These are phyloP conservation scores for Camellia japonica DNA, from an alignment of 148 eudicot species.

Conservation along the genomic window DNA sequence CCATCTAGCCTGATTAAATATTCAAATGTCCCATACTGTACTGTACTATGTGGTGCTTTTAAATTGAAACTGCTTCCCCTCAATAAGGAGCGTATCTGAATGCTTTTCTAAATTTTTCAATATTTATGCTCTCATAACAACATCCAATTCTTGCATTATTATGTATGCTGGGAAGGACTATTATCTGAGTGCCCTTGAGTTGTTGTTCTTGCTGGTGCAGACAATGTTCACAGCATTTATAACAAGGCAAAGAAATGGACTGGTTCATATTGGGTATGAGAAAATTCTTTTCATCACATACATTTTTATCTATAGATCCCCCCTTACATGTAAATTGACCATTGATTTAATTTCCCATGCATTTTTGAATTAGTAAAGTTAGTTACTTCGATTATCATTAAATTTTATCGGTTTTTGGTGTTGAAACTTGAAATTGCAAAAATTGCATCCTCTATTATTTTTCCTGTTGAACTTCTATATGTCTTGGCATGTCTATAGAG, in stretches of 20 bases:
- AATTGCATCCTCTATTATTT: too few relatives aligned
- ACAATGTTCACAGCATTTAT: conserved; percentile 75
- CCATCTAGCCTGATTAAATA: not conserved
- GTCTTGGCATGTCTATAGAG: not conserved
- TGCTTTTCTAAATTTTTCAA: not conserved
- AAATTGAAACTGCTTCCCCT: not conserved
- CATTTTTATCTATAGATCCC: not conserved
- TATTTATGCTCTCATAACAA: not conserved
- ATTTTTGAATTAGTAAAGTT: not conserved
- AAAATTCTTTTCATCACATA: not conserved
- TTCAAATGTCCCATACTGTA: not conserved
- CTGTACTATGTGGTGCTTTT: not conserved
- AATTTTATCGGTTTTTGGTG: not conserved
- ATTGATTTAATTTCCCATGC: not conserved
- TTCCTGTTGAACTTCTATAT: not conserved
- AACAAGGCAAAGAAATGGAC: conserved; percentile 64
- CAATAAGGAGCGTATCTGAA: not conserved
- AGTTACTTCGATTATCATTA: not conserved
- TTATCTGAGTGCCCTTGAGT: not conserved
- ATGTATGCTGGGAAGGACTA: not conserved
- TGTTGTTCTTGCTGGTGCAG: conserved; percentile 32
- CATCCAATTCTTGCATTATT: not conserved
- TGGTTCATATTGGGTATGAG: conserved; percentile 71
- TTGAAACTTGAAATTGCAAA: too few relatives aligned
- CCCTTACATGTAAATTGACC: not conserved